Evolutionary conservation across 148 eudicot species (phyloP).

Genomic region (Pouteria glomerata): DNA sequence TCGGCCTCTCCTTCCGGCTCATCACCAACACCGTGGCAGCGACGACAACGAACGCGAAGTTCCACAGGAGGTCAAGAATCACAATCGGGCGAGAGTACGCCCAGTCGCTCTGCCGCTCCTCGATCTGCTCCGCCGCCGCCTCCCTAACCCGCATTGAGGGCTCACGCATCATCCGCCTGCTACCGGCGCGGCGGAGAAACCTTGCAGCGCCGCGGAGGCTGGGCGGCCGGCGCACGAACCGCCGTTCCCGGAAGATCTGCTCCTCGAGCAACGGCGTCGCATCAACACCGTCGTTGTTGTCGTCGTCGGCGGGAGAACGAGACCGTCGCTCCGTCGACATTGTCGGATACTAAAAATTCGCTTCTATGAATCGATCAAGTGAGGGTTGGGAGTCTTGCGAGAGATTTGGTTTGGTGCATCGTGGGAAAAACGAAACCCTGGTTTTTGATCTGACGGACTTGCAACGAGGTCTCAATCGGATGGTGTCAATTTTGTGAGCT

Average conservation of each 20-base stretch:
- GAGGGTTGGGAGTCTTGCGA: neutral
- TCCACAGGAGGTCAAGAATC: slow-evolving; percentile 59
- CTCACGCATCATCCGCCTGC: slow-evolving; percentile 57
- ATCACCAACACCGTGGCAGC: slow-evolving; percentile 33
- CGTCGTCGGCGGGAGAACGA: slow-evolving; percentile 13
- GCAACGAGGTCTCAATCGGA: neutral
- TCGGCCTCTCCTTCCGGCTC: slow-evolving; percentile 42
- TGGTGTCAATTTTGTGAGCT: neutral
- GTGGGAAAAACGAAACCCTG: neutral
- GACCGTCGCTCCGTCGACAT: slow-evolving; percentile 13
- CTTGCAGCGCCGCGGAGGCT: slow-evolving; percentile 58
- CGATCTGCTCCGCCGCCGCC: slow-evolving; percentile 66
- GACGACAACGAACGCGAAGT: slow-evolving; percentile 39
- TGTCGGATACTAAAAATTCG: neutral
- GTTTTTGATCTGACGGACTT: neutral
- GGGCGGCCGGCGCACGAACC: slow-evolving; percentile 31
- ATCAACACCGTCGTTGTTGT: slow-evolving; percentile 21
- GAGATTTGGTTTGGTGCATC: too few relatives aligned
- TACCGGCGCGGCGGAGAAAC: slow-evolving; percentile 52
- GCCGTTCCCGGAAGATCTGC: slow-evolving; percentile 25
- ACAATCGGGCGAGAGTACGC: slow-evolving; percentile 67
- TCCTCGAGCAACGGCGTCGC: slow-evolving; percentile 40
- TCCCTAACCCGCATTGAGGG: slow-evolving; percentile 68
- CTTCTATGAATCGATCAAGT: neutral
- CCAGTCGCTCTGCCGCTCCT: slow-evolving; percentile 72